Percentiles rank a stretch among this genome's conserved stretches.
phyloP scores from a whole-genome alignment of 2,329 filamentous ascomycete species.

The Pseudomassariella vexata region DNA sequence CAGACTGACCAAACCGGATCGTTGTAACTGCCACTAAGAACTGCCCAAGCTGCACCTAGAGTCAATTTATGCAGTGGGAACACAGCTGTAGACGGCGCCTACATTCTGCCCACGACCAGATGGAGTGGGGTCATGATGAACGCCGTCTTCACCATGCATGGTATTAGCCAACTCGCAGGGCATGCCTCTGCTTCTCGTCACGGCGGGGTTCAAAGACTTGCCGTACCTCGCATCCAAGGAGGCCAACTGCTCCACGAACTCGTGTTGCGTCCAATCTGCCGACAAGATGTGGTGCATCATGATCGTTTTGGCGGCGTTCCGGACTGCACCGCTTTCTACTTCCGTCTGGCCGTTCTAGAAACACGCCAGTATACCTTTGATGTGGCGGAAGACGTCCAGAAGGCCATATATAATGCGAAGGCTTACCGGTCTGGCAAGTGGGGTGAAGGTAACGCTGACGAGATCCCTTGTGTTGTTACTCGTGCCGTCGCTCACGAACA shows the following conservation, averaged over 20 bases:
- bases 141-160: conserved; percentile 78
- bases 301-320: conserved; percentile 72
- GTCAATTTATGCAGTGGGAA: too few relatives aligned
- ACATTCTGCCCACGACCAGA: conserved; percentile 72
- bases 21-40: too few relatives aligned
- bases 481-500: conserved; percentile 44
- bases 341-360: conserved; percentile 69
- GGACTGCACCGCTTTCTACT: conserved; percentile 73
- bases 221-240: conserved; percentile 53
- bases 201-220: conserved; percentile 17
- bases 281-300: conserved; percentile 80
- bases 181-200: conserved; percentile 66
- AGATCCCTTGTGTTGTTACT: conserved; percentile 51
- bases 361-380: conserved; percentile 72
- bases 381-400: conserved; percentile 63
- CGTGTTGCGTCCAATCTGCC: conserved; percentile 53
- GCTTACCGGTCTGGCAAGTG: conserved; percentile 59
- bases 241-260: conserved; percentile 39
- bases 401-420: conserved; percentile 62
- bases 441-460: conserved; percentile 55
- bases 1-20: too few relatives aligned
- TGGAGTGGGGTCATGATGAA: conserved; percentile 81
- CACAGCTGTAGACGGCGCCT: too few relatives aligned
- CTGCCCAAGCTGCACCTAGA: too few relatives aligned
- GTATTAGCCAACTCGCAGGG: conserved; percentile 70